Percentiles rank a stretch among this genome's conserved stretches.
Evolutionary conservation across 495 filamentous ascomycete species (phyloP).

Genomic region (Lasiosphaeria ovina): DNA sequence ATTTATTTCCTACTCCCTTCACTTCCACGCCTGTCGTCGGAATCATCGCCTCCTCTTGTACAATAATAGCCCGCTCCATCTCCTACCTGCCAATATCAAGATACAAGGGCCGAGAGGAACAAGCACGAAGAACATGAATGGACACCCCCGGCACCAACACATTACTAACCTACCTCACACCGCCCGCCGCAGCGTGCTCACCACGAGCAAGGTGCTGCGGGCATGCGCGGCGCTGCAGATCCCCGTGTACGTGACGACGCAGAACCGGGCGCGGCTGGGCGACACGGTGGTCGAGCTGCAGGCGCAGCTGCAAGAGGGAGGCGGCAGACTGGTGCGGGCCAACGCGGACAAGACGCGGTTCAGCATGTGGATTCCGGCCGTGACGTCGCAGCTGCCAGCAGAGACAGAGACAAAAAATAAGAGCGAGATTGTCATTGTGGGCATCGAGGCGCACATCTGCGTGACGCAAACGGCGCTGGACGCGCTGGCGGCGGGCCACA

Average conservation of each 20-base stretch:
- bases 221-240: slow-evolving; percentile 62
- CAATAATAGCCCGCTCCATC: too few relatives aligned
- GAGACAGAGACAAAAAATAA: slow-evolving; percentile 9
- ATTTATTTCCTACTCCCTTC: too few relatives aligned
- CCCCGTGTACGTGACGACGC: slow-evolving; percentile 82
- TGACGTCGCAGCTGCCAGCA: slow-evolving; percentile 47
- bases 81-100: too few relatives aligned
- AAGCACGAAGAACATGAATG: too few relatives aligned
- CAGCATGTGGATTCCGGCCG: slow-evolving; percentile 66
- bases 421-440: slow-evolving; percentile 62
- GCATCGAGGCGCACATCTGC: slow-evolving; percentile 94
- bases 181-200: slow-evolving; percentile 42
- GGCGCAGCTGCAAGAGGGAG: slow-evolving; percentile 27
- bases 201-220: slow-evolving; percentile 53
- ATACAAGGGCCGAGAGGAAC: too few relatives aligned
- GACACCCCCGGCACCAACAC: not conserved
- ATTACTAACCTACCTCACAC: not conserved
- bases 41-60: too few relatives aligned
- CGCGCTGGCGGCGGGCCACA: slow-evolving; percentile 67
- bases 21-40: too few relatives aligned
- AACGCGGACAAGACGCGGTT: slow-evolving; percentile 84
- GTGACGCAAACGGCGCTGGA: slow-evolving; percentile 90
- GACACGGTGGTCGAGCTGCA: slow-evolving; percentile 69
- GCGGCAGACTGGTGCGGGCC: slow-evolving; percentile 39
- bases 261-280: slow-evolving; percentile 73